Conservation (phyloP, 2,329 filamentous ascomycete species). For the Uncinocarpus reesii region DNA sequence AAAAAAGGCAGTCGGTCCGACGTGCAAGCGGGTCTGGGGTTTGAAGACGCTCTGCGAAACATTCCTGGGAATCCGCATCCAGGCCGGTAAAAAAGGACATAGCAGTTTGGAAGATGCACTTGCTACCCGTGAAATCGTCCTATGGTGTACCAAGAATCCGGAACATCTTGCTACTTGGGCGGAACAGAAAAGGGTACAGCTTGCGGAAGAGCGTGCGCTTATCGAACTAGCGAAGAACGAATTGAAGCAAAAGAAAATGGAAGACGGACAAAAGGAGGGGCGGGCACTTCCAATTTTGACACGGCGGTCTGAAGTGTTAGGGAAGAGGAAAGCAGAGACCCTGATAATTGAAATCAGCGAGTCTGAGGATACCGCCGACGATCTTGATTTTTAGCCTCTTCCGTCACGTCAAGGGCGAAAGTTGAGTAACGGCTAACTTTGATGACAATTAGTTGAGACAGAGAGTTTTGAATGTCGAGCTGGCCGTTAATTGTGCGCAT, state of each 20-base stretch:
- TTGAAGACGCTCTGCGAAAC: constrained; percentile 31
- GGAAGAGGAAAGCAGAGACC: background rate
- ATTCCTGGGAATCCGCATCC: constrained; percentile 32
- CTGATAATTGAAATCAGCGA: constrained; percentile 3
- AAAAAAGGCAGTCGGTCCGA: constrained; percentile 26
- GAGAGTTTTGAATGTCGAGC: background rate
- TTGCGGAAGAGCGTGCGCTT: constrained; percentile 1
- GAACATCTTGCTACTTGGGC: constrained; percentile 7
- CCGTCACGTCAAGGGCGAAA: too few species aligned
- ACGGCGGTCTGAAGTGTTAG: too few species aligned
- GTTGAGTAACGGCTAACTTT: too few species aligned
- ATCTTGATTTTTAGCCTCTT: background rate
- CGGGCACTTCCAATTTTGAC: too few species aligned
- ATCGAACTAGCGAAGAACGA: background rate
- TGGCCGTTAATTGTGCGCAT: too few species aligned
- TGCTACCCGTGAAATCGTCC: constrained; percentile 24
- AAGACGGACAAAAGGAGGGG: background rate
- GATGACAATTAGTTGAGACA: too few species aligned
- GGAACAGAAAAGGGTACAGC: background rate
- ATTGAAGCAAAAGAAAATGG: background rate
- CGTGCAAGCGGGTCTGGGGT: constrained; percentile 23
- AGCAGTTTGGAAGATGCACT: constrained; percentile 43
- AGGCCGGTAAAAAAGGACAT: constrained; percentile 31
- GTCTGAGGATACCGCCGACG: background rate
- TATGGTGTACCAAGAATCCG: constrained; percentile 8